Evolutionary conservation across 352 stramenopile genomes (phyloP), one percentile per base, ranked within the genome.

Genomic region (Blastocystis sp.): DNA sequence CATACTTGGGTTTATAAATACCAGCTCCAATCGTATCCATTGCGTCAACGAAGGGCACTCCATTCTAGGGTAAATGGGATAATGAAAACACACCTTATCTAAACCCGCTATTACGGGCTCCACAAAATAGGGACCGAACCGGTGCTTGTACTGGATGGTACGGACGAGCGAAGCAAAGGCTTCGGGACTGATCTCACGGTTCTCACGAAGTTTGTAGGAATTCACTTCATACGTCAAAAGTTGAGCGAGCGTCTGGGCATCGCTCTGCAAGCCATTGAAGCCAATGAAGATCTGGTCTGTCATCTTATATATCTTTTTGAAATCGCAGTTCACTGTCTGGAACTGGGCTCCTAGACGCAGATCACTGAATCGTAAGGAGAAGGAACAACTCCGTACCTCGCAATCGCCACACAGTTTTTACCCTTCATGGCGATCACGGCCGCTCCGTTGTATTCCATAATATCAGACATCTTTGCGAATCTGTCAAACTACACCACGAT

Each of bases 401-500:
- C 95, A 87, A 99, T 99, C 36, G 93, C 96, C 40, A 99, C 95
- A 89, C 96, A 99, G 89, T 98, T 93, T 89, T 99, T 98, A 84
- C 96, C 96, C 32, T 94, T 92, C 96, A 99, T 99, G 84, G 94
- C 96, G 87, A 99, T 96, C 84, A 98, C 97, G 67, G 95, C 96
- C 65, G 92, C 93, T 86, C 96, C 96, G 89, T 99, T 99, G 90
- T 98, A 98, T 88, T 96, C 95, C 78, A 95, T 88, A 75, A 94
- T 94, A 87, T 81, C 84, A 53, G 56, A 72, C 54, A 93, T 88
- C 87, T 93, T 75, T 29, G 18, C 11, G 65, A 78, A 77, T 73
- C n/a, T 61, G 40, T 34, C 38, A 86, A 67, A 86, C 49, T 86
- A 75, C 36, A 75, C 27, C 6, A 29, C 3, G 3, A 27, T 59